Base-by-base conservation (phyloP, 345 rosid species). In the Raphanus sativus region DNA sequence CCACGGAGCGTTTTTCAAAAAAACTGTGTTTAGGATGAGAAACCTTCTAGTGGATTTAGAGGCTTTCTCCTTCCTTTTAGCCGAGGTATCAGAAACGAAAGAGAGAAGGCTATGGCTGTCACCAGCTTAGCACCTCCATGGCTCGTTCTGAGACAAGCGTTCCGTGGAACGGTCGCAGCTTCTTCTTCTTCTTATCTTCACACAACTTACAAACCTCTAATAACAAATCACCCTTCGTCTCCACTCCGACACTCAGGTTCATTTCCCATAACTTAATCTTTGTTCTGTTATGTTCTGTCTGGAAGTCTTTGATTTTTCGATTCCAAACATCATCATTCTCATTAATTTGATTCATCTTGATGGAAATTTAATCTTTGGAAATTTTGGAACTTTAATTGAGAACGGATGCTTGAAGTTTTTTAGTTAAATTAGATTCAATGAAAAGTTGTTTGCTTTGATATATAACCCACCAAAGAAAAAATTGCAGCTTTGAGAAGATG, bases 211-310 rank as follows among this genome's bases (percentile, higher is more conserved):
- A 67, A 50, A n/a, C 59, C 61, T 8, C 70, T 80, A 63, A 77
- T 84, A 33, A 33, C 71, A 30, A 56, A 16, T 56, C 50, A 45
- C 2, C 8, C 59, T 58, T 67, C 63, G 0, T 55, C 38, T 58
- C 84, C 86, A 48, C 56, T 69, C 12, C 68, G 84, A 64, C 86
- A 56, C 63, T 81, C 89, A 84, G 93, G 93, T 91, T 73, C 65
- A 15, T 0, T 8, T 32, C 54, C 17, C 61, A 56, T 15, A 2
- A 1, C 36, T 17, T 16, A 69, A 1, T 28, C 63, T 15, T 10
- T 1, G 6, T 26, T 40, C 24, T 60, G 73, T 28, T 13, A 5
- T 16, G 40, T 64, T 66, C 11, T 6, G 13, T 58, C 60, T 42
- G 11, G 3, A 56, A 12, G 56, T 33, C 16, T 24, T 42, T 42